Evolutionary conservation across 306 rosid genomes (phyloP).

Genomic region (barrel medic (Medicago truncatula)): MtrunA17r5.0-ANR NC_053048.1:401501-402000

Average conservation of each 20-base stretch:
- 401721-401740: constrained; percentile 85
- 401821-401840: constrained; percentile 47
- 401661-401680: constrained; percentile 58
- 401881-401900: constrained; percentile 13
- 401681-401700: constrained; percentile 86
- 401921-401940: background rate
- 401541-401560: constrained; percentile 30
- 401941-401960: background rate
- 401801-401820: constrained; percentile 95
- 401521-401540: constrained; percentile 25
- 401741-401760: constrained; percentile 94
- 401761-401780: constrained; percentile 95
- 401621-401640: background rate
- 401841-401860: constrained; percentile 17
- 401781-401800: constrained; percentile 92
- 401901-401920: background rate
- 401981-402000: no score
- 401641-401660: constrained; percentile 20
- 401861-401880: background rate
- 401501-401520: constrained; percentile 45
- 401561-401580: background rate
- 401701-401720: constrained; percentile 94
- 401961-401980: no score
- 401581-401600: background rate
- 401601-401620: constrained; percentile 9